phyloP scores from a whole-genome alignment of 2,329 filamentous ascomycete genomes.

The Lachnellula subtilissima region DNA sequence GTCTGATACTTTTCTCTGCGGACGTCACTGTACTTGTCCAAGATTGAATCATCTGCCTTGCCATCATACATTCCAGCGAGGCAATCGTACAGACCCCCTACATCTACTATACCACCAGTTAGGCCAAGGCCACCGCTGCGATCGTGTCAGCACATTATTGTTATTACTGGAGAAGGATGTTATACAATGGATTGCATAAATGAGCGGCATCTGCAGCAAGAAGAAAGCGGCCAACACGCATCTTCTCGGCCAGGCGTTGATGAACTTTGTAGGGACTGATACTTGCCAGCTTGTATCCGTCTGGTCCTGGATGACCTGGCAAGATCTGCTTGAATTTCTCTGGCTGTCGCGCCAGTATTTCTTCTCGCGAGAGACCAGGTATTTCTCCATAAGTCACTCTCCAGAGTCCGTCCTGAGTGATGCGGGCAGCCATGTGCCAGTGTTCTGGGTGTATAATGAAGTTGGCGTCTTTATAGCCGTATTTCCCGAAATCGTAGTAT shows the following conservation, averaged over 20 bases:
- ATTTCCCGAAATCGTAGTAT: slow-evolving; percentile 56
- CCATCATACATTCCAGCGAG: slow-evolving; percentile 38
- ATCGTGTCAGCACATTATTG: not conserved
- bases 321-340: slow-evolving; percentile 53
- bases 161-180: not conserved
- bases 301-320: slow-evolving; percentile 53
- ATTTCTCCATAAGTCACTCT: slow-evolving; percentile 60
- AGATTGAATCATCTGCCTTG: slow-evolving; percentile 33
- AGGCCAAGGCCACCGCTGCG: slow-evolving; percentile 54
- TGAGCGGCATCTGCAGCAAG: slow-evolving; percentile 48
- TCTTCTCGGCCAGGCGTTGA: slow-evolving; percentile 41
- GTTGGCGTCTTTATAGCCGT: slow-evolving; percentile 50
- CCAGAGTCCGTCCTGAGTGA: slow-evolving; percentile 55
- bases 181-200: slow-evolving; percentile 41
- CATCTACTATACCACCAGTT: slow-evolving; percentile 59
- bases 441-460: slow-evolving; percentile 59
- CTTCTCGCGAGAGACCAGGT: slow-evolving; percentile 46
- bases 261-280: slow-evolving; percentile 46
- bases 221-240: slow-evolving; percentile 41
- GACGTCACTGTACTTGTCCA: slow-evolving; percentile 38
- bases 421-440: slow-evolving; percentile 58
- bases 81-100: slow-evolving; percentile 57
- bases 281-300: slow-evolving; percentile 51
- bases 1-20: slow-evolving; percentile 35
- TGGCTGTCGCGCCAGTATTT: slow-evolving; percentile 49